A percentile compares a stretch with the other conserved stretches of the same genome.
Conservation (phyloP, 202 grass and related monocot genomes). For the Sporobolus alterniflorus region DNA sequence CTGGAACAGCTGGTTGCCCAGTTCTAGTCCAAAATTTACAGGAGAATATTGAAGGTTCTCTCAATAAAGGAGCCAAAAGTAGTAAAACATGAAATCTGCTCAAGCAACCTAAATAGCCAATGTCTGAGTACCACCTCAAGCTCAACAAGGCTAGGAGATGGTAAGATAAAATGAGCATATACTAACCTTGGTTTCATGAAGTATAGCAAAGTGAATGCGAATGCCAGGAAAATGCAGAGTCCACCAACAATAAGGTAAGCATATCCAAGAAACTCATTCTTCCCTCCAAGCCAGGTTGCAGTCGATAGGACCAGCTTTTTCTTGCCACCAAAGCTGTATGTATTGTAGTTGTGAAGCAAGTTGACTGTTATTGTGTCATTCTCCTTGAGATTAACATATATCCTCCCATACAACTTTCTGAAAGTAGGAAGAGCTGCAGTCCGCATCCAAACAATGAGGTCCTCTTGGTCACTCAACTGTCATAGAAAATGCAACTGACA, state of each 20-base stretch:
- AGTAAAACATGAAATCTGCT: neutral
- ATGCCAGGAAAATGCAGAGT: slow-evolving; percentile 85
- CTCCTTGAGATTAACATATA: slow-evolving; percentile 78
- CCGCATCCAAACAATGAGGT: slow-evolving; percentile 99
- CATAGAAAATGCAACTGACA: slow-evolving; percentile 27
- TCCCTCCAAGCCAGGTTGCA: slow-evolving; percentile 96
- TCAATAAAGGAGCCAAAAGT: neutral
- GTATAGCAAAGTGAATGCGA: slow-evolving; percentile 78
- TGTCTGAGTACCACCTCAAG: neutral
- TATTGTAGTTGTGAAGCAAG: slow-evolving; percentile 88
- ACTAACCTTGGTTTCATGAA: slow-evolving; percentile 93
- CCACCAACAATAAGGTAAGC: slow-evolving; percentile 84
- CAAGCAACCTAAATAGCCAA: slow-evolving; percentile 8
- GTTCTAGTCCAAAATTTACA: slow-evolving; percentile 27
- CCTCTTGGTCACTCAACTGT: slow-evolving; percentile 91
- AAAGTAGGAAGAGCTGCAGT: slow-evolving; percentile 97
- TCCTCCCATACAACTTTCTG: slow-evolving; percentile 94
- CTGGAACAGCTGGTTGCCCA: neutral
- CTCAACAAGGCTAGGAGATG: neutral
- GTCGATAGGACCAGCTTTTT: slow-evolving; percentile 96
- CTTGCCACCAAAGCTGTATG: slow-evolving; percentile 92
- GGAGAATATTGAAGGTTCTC: neutral
- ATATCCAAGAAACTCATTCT: slow-evolving; percentile 89
- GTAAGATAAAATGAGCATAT: neutral
- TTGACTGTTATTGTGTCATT: slow-evolving; percentile 85